Percentiles rank a stretch among this genome's conserved stretches.
phyloP scores from a whole-genome alignment of 192 early-diverging fungal species.

The Coemansia sp. region DNA sequence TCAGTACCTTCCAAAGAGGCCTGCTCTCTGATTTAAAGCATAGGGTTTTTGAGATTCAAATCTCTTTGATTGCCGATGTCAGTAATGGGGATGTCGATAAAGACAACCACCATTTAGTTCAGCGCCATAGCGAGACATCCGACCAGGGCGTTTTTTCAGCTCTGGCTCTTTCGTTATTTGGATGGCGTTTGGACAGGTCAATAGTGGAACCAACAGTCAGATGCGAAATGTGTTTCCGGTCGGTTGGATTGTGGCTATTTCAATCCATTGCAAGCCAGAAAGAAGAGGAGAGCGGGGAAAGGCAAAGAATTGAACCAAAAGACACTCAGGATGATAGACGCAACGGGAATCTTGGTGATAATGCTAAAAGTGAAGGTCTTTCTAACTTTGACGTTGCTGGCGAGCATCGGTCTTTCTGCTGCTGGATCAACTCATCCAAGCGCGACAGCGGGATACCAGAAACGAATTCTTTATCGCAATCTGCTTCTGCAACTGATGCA shows the following conservation, averaged over 20 bases:
- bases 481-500: background rate
- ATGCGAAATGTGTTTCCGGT: constrained; percentile 47
- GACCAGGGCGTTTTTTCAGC: constrained; percentile 19
- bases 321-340: background rate
- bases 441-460: background rate
- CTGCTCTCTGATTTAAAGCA: constrained; percentile 27
- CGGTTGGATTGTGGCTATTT: constrained; percentile 49
- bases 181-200: constrained; percentile 34
- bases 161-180: constrained; percentile 42
- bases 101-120: background rate
- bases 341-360: background rate
- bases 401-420: constrained; percentile 56
- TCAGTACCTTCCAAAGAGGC: constrained; percentile 38
- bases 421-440: constrained; percentile 39
- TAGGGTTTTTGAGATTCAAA: constrained; percentile 1
- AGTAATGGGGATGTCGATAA: background rate
- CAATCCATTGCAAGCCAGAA: background rate
- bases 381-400: constrained; percentile 30
- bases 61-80: background rate
- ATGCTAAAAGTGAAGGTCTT: background rate
- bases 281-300: background rate
- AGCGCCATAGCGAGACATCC: background rate
- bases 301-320: background rate
- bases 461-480: background rate
- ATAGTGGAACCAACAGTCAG: constrained; percentile 32